These are phyloP conservation scores for Verticillium nonalfalfae DNA, from an alignment of 2,329 filamentous ascomycete genomes.

Conservation along the genomic window DNA sequence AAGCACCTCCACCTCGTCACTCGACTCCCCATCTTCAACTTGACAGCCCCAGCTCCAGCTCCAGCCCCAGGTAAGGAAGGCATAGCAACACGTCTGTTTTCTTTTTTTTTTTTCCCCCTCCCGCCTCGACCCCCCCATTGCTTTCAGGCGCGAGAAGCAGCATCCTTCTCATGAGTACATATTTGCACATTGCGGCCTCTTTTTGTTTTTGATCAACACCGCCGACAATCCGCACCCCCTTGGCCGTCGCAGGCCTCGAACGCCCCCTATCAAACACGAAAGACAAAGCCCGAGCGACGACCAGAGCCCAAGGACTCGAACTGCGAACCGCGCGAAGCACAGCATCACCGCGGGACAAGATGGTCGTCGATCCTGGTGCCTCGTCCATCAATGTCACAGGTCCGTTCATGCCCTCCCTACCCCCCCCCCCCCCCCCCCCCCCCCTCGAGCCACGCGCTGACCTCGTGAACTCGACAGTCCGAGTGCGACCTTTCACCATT, in stretches of 20 bases:
- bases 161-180: conserved; percentile 1
- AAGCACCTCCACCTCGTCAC: conserved; percentile 1
- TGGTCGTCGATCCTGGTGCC: conserved; percentile 33
- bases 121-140: not conserved
- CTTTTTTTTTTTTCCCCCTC: not conserved
- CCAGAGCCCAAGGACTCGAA: not conserved
- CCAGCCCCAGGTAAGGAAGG: not conserved
- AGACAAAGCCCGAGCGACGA: conserved; percentile 2
- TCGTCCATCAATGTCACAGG: conserved; percentile 56
- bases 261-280: not conserved
- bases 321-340: not conserved
- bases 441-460: conserved; percentile 18
- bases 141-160: not conserved
- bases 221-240: not conserved
- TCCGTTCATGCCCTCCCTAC: conserved; percentile 20
- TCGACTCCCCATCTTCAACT: conserved; percentile 10
- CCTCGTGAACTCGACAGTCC: conserved; percentile 37
- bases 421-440: not conserved
- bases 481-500: conserved; percentile 71
- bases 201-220: conserved; percentile 10
- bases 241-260: not conserved
- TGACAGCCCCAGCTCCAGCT: conserved; percentile 1
- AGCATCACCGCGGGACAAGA: conserved; percentile 1
- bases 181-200: conserved; percentile 8
- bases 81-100: not conserved